Percentiles rank a stretch among this genome's conserved stretches.
phyloP scores from a whole-genome alignment of 306 rosid species.

The Lithocarpus polystachyus region DNA sequence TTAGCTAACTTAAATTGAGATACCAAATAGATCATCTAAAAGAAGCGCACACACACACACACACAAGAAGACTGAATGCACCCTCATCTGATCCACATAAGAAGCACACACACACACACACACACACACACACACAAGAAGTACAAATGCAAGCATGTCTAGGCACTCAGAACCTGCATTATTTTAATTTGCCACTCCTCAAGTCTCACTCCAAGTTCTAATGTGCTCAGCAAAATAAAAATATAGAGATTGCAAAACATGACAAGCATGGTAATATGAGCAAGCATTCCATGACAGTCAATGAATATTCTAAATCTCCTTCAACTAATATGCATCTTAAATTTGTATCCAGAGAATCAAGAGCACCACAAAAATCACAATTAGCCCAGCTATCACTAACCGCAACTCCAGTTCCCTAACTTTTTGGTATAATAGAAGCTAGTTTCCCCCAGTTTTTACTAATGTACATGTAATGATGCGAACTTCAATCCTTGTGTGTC shows the following conservation, averaged over 20 bases:
- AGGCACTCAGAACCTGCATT: not conserved
- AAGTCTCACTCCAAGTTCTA: not conserved
- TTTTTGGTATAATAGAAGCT: not conserved
- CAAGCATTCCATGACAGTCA: not conserved
- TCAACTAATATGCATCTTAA: conserved; percentile 1
- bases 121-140: not conserved
- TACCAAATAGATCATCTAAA: not conserved
- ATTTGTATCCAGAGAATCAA: conserved; percentile 8
- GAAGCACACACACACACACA: not conserved
- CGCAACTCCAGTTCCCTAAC: not conserved
- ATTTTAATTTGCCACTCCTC: not conserved
- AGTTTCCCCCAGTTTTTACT: not conserved
- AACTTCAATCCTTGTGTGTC: not conserved
- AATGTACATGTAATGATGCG: not conserved
- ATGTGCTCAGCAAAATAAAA: conserved; percentile 1
- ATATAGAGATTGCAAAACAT: not conserved
- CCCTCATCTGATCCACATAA: not conserved
- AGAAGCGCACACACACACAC: not conserved
- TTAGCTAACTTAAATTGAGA: conserved; percentile 18
- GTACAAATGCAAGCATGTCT: not conserved
- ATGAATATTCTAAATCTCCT: not conserved
- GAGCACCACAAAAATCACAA: not conserved
- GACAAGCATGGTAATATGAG: not conserved
- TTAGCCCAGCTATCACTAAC: not conserved
- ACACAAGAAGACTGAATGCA: not conserved